Percentiles rank a stretch among this genome's conserved stretches.
phyloP scores from a whole-genome alignment of 1,284 basidiomycete species.

The Rhodotorula sp. region DNA sequence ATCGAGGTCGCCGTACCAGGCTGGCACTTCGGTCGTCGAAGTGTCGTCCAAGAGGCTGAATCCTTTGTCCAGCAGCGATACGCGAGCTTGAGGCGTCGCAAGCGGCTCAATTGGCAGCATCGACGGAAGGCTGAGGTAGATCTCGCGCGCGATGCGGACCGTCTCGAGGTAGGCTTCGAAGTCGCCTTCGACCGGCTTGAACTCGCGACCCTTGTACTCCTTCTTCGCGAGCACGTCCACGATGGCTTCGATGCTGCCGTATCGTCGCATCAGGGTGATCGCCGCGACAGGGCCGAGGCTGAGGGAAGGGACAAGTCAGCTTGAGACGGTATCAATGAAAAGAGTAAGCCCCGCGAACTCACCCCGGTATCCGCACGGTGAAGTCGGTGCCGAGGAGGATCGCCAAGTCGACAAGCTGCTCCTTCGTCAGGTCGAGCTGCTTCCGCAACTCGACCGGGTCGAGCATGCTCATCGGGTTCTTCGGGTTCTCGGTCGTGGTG shows the following conservation, averaged over 20 bases:
- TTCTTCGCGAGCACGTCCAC: conserved; percentile 53
- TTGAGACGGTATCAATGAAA: not conserved
- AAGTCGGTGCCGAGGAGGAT: conserved; percentile 86
- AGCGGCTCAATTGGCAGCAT: not conserved
- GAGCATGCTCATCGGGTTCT: conserved; percentile 23
- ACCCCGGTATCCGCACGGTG: conserved; percentile 62
- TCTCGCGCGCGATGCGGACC: conserved; percentile 59
- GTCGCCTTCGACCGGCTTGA: not conserved
- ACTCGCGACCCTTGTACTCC: not conserved
- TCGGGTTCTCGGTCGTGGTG: not conserved
- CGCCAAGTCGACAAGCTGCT: conserved; percentile 72
- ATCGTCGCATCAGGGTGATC: conserved; percentile 63
- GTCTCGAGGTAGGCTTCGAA: conserved; percentile 59
- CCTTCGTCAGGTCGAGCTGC: conserved; percentile 58
- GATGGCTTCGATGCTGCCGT: conserved; percentile 71
- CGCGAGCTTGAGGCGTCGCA: too few species aligned
- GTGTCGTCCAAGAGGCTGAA: too few species aligned
- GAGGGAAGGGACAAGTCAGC: conserved; percentile 44
- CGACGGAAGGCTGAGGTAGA: conserved; percentile 62
- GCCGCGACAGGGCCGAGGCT: conserved; percentile 72
- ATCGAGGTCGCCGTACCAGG: not conserved
- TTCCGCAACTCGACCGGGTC: conserved; percentile 55
- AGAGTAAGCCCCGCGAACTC: not conserved
- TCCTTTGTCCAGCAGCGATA: not conserved
- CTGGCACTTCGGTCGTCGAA: too few species aligned